A percentile compares a stretch with the other conserved stretches of the same genome.
phyloP scores from a whole-genome alignment of 805 yeast genomes.

The Starmera quercuum region DNA sequence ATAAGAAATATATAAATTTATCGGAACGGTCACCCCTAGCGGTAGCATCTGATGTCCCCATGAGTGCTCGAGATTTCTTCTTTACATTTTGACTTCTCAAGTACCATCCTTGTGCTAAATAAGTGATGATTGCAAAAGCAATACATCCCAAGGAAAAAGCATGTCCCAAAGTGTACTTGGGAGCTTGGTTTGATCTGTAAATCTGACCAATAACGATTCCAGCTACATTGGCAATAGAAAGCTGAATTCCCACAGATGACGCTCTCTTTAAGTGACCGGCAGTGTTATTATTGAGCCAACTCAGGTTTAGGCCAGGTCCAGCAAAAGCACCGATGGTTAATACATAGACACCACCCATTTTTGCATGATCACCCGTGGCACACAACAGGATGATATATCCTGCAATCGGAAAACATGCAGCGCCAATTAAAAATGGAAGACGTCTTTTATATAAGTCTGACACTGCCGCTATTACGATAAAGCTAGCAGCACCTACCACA shows the following conservation, averaged over 20 bases:
- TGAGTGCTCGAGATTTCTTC: neutral
- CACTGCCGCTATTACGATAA: slow-evolving; percentile 23
- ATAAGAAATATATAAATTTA: too few relatives aligned
- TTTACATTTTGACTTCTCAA: neutral
- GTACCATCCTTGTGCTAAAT: neutral
- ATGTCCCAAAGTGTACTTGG: slow-evolving; percentile 28
- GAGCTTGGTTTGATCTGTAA: slow-evolving; percentile 29
- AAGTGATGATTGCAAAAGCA: neutral
- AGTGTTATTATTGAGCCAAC: slow-evolving; percentile 33
- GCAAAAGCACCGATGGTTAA: slow-evolving; percentile 30
- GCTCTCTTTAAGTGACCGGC: slow-evolving; percentile 34
- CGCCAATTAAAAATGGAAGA: slow-evolving; percentile 28
- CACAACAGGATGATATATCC: slow-evolving; percentile 23
- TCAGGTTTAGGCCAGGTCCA: slow-evolving; percentile 31
- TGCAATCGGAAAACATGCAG: slow-evolving; percentile 22
- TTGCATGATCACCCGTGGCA: neutral
- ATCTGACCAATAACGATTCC: slow-evolving; percentile 33
- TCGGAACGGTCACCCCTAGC: neutral
- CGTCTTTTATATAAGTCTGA: slow-evolving; percentile 25
- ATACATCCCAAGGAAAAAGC: slow-evolving; percentile 8
- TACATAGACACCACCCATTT: slow-evolving; percentile 26
- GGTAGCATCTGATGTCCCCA: neutral
- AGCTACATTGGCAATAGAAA: slow-evolving; percentile 27
- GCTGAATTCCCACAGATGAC: slow-evolving; percentile 28
- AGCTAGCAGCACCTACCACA: slow-evolving; percentile 24